Evolutionary conservation across 805 yeast genomes (phyloP).

Genomic region (Ogataea sp.): DNA sequence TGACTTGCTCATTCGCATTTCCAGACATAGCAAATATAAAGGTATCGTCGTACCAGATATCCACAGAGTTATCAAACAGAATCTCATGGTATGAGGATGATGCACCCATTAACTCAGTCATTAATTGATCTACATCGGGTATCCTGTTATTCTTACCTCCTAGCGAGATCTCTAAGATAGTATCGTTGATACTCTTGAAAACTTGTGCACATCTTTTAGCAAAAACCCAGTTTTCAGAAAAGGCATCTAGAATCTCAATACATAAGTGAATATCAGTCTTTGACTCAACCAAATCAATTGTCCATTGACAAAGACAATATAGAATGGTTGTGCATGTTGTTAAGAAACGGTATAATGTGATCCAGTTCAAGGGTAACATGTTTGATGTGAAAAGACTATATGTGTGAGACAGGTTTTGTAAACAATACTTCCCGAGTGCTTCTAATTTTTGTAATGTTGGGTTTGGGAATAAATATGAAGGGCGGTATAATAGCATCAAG

Average conservation of each 20-base stretch:
- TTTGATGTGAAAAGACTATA: conserved; percentile 36
- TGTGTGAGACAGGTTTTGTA: conserved; percentile 37
- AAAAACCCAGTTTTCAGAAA: conserved; percentile 38
- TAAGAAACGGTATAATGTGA: conserved; percentile 36
- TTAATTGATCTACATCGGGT: conserved; percentile 31
- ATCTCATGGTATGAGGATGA: conserved; percentile 37
- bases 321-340: conserved; percentile 39
- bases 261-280: conserved; percentile 38
- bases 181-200: conserved; percentile 33
- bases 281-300: conserved; percentile 36
- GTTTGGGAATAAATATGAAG: conserved; percentile 38
- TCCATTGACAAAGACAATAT: conserved; percentile 38
- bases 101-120: conserved; percentile 34
- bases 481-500: conserved; percentile 38
- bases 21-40: neutral
- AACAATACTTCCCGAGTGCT: conserved; percentile 35
- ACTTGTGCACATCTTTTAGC: conserved; percentile 37
- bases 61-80: conserved; percentile 37
- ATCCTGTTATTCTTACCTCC: conserved; percentile 26
- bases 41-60: conserved; percentile 32
- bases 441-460: conserved; percentile 33
- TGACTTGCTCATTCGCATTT: neutral
- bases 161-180: conserved; percentile 36
- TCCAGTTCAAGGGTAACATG: conserved; percentile 42
- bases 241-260: conserved; percentile 37